Base-by-base conservation (phyloP, 306 rosid genomes). In the Rubus idaeus region DNA sequence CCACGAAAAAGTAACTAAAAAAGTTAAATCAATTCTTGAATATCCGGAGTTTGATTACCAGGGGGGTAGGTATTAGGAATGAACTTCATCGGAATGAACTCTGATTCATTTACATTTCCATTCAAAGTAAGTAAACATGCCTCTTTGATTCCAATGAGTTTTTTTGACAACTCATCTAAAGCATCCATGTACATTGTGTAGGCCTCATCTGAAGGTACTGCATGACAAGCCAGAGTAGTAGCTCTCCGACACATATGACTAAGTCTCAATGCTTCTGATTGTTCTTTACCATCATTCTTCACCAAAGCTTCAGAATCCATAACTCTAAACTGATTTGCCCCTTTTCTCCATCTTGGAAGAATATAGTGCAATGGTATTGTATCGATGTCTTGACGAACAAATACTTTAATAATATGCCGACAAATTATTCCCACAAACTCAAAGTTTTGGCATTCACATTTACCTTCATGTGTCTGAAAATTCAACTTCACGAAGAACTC, bases 201-300 rank as follows among this genome's bases (percentile, higher is more conserved):
- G 8, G 45, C 46, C 11, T 50, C 62, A 74, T 74, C 47, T 56
- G 4, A 74, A 14, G 44, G 44, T 7, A 55, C 6, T 12, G 55
- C 69, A 40, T 4, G 3, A n/a, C n/a, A n/a, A n/a, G n/a, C n/a
- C n/a, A n/a, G n/a, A 5, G 42, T 13, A 20, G 69, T 58, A 21
- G 69, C 77, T 74, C 4, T n/a, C 1, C 16, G 3, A 67, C 62
- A 50, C 62, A 71, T 50, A 23, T 71, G 46, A 4, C 62, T 23
- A 50, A 50, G 26, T 56, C 68, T 74, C 56, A 74, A 74, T 60
- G 57, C 14, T n/a, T 74, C 4, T 40, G 30, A 41, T 58, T 74
- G 20, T 60, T 58, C 23, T 16, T 20, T 42, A 21, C 40, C 68
- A 9, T 40, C 56, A 55, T 44, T 58, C 45, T 13, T 42, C 3